phyloP scores from a whole-genome alignment of 352 stramenopile genomes.

The Phytopythium boreale region DNA sequence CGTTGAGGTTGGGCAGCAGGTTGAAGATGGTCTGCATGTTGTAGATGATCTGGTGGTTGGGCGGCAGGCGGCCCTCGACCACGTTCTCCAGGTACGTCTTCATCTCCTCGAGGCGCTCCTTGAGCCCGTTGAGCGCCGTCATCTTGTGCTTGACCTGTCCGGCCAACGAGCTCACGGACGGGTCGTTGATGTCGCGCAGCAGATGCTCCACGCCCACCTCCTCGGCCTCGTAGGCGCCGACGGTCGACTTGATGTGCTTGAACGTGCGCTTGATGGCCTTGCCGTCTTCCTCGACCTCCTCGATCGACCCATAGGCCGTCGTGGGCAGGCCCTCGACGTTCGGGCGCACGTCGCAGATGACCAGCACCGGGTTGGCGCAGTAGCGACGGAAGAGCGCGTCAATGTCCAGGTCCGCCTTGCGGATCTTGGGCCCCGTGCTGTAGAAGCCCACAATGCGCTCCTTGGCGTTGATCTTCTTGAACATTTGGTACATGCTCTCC shows the following conservation, averaged over 20 bases:
- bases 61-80: conserved; percentile 65
- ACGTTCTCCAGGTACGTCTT: conserved; percentile 97
- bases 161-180: conserved; percentile 97
- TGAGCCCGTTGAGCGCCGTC: conserved; percentile 92
- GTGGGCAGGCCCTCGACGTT: conserved; percentile 96
- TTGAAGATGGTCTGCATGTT: conserved; percentile 99
- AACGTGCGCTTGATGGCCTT: conserved; percentile 97
- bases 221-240: conserved; percentile 95
- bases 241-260: conserved; percentile 96
- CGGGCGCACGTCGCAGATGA: conserved; percentile 98
- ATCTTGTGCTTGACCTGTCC: conserved; percentile 99
- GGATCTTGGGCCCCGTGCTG: conserved; percentile 96
- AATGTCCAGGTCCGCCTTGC: conserved; percentile 94
- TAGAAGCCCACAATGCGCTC: conserved; percentile 99
- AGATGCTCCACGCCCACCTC: conserved; percentile 99
- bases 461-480: conserved; percentile 96
- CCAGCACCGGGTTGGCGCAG: conserved; percentile 94
- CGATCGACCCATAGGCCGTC: conserved; percentile 96
- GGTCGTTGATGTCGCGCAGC: conserved; percentile 99
- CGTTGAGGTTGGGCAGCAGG: conserved; percentile 98
- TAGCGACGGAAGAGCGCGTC: conserved; percentile 95
- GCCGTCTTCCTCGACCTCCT: conserved; percentile 95
- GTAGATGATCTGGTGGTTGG: conserved; percentile 96
- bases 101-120: conserved; percentile 96
- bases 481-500: conserved; percentile 97